Evolutionary conservation across 2,329 filamentous ascomycete genomes (phyloP).

Genomic region (Cercospora nicotianae): DNA sequence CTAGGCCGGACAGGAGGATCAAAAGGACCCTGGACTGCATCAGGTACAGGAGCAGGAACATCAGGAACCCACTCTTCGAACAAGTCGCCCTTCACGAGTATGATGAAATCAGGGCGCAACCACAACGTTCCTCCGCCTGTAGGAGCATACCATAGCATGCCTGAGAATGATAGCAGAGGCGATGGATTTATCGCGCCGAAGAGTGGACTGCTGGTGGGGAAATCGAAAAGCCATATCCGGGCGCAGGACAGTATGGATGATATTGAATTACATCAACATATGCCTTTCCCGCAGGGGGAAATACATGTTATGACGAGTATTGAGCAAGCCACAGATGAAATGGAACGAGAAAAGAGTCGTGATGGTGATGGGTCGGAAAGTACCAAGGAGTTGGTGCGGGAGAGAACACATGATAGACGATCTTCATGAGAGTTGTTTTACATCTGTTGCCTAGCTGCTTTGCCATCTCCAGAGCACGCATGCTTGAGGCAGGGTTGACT

Average conservation of each 20-base stretch:
- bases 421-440: neutral
- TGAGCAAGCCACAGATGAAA: slow-evolving; percentile 16
- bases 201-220: neutral
- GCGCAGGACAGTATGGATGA: slow-evolving; percentile 17
- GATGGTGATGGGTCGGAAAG: slow-evolving; percentile 11
- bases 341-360: slow-evolving; percentile 10
- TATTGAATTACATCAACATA: slow-evolving; percentile 17
- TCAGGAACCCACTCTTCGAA: neutral
- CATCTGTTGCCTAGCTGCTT: neutral
- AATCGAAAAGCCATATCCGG: slow-evolving; percentile 7
- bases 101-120: neutral
- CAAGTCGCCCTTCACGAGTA: neutral
- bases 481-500: neutral
- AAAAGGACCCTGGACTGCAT: neutral
- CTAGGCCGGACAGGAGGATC: neutral
- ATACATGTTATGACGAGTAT: slow-evolving; percentile 26
- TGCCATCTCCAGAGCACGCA: neutral
- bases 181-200: neutral
- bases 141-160: neutral
- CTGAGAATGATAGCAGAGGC: neutral
- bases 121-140: neutral
- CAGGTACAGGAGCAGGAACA: neutral
- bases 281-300: slow-evolving; percentile 14
- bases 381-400: slow-evolving; percentile 17
- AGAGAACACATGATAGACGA: slow-evolving; percentile 1